A percentile compares a stretch with the other conserved stretches of the same genome.
Conservation (phyloP, 768 basidiomycete genomes). For the Neoboletus subvelutipes region DNA sequence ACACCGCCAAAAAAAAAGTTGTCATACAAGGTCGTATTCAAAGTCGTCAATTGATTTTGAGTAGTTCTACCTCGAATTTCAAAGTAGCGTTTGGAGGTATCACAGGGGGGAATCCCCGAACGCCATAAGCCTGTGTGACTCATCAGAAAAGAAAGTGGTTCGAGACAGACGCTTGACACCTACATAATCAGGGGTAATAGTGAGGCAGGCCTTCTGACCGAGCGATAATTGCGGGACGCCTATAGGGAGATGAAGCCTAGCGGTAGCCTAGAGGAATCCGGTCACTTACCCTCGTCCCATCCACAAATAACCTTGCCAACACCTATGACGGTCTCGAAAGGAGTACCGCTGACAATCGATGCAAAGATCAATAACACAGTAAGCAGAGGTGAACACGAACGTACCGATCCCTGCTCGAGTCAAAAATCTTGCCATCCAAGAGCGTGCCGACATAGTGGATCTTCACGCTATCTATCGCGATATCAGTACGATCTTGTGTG, state of each 20-base stretch:
- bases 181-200: slow-evolving; percentile 75
- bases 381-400: slow-evolving; percentile 11
- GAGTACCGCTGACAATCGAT: slow-evolving; percentile 41
- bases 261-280: neutral
- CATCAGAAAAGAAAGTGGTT: slow-evolving; percentile 1
- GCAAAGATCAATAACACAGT: slow-evolving; percentile 5
- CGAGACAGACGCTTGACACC: slow-evolving; percentile 31
- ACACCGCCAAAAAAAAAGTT: slow-evolving; percentile 12
- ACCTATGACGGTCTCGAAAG: slow-evolving; percentile 75
- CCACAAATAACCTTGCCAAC: slow-evolving; percentile 83
- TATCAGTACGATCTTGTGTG: slow-evolving; percentile 23
- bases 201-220: slow-evolving; percentile 70
- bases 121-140: slow-evolving; percentile 60
- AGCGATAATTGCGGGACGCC: slow-evolving; percentile 76
- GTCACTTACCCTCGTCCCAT: slow-evolving; percentile 79
- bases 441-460: slow-evolving; percentile 85
- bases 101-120: slow-evolving; percentile 71
- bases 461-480: slow-evolving; percentile 55
- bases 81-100: slow-evolving; percentile 77
- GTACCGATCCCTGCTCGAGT: slow-evolving; percentile 77
- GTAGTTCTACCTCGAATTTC: slow-evolving; percentile 80
- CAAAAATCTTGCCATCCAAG: slow-evolving; percentile 60
- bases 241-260: slow-evolving; percentile 27
- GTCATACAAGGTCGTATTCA: slow-evolving; percentile 23
- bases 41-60: slow-evolving; percentile 56